Base-by-base conservation (phyloP, 352 stramenopile genomes). In the Globisporangium cystogenes region DNA sequence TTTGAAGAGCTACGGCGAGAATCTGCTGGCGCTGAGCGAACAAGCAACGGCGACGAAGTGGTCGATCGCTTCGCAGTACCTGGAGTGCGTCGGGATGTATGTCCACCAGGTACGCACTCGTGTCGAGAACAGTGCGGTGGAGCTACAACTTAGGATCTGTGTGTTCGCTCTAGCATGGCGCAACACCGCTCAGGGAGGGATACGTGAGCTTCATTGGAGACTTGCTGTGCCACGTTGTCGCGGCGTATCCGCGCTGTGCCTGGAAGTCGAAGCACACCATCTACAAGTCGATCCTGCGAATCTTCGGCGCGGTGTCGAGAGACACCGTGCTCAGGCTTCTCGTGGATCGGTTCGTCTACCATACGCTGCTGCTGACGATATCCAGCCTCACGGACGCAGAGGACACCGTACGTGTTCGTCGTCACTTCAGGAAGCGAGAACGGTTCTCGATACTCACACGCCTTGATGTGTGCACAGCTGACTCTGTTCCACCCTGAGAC, bases 401-500 rank as follows among this genome's bases (percentile, higher is more conserved):
- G 18, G 47, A 50, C 23, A 49, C 35, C 16, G 55, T 61, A 35
- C 42, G 52, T 14, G 12, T 20, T 12, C 31, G 15, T 18, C 31
- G 27, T 10, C 7, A 7, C 10, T 35, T 1, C 0, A 8, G 6
- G 23, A 15, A 33, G 20, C 5, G 16, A 10, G 16, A 43, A 24
- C 7, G 23, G 2, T 33, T 48, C 21, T 20, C 16, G 31, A 11
- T 41, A 31, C 20, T 51, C 29, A 55, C 15, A 41, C 31, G 36
- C 8, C 24, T 52, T 49, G 26, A 1, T 39, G 16, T 47, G 23
- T 7, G 36, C 44, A 7, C 35, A 86, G 75, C 37, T 73, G 15
- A 59, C 73, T 39, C 54, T 93, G 1, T 90, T 88, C 57, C 80
- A 94, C 45, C 83, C 81, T 1, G 81, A 92, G 29, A 92, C 83